A percentile compares a stretch with the other conserved stretches of the same genome.
Conservation (phyloP, 2,329 filamentous ascomycete genomes). For the Claviceps sp. region DNA sequence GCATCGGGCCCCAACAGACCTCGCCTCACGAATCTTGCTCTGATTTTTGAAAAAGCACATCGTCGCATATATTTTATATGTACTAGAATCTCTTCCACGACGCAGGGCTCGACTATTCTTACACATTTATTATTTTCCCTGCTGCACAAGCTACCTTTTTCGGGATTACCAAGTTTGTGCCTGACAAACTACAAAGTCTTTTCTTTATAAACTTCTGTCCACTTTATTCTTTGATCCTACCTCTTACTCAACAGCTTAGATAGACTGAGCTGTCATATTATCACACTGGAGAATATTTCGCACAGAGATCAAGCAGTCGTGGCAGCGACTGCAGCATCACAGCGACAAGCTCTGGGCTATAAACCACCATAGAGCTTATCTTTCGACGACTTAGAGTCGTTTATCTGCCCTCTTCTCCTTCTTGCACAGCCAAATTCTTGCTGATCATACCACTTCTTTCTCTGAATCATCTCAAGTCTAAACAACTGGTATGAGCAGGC, state of each 20-base stretch:
- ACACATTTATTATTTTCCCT: not conserved
- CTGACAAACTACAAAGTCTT: not conserved
- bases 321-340: too few relatives aligned
- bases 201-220: not conserved
- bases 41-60: not conserved
- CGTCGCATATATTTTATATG: not conserved
- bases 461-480: not conserved
- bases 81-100: not conserved
- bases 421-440: too few relatives aligned
- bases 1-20: not conserved
- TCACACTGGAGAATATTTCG: constrained; percentile 8
- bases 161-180: not conserved
- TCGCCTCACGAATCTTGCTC: not conserved
- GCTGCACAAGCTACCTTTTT: not conserved
- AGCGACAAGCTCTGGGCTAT: too few relatives aligned
- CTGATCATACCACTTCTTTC: too few relatives aligned
- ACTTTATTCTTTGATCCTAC: not conserved
- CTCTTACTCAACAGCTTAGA: constrained; percentile 1
- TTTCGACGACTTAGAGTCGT: too few relatives aligned
- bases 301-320: too few relatives aligned
- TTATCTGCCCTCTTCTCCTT: too few relatives aligned
- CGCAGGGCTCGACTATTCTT: not conserved
- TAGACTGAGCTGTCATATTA: constrained; percentile 6
- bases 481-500: constrained; percentile 7
- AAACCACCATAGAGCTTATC: too few relatives aligned